Evolutionary conservation across 148 eudicot species (phyloP), one percentile per base, ranked within the genome.

Genomic region (Oxyria digyna): DNA sequence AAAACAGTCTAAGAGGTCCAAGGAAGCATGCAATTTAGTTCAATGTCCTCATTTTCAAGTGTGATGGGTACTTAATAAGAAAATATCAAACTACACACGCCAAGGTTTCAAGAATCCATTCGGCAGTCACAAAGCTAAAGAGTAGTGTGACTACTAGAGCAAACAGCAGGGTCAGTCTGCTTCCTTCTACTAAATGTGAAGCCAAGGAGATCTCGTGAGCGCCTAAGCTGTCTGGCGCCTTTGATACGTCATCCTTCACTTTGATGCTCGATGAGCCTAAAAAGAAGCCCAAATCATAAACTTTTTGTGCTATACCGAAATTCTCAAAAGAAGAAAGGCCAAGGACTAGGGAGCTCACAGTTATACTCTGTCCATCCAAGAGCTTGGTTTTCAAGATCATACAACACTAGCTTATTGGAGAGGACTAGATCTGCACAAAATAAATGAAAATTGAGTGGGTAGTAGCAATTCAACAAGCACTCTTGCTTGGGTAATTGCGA

Each of bases 291-390:
- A 2, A 11, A 6, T 8, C 15, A 65, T 35, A 35, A 65, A 27
- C 38, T 9, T 8, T 1, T 26, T 8, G 11, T 21, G n/a, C 29
- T 7, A n/a, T 17, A 17, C 50, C 4, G 23, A 15, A 31, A 37
- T 63, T 63, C 37, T 15, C n/a, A 27, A 11, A 62, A 62, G 37
- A 6, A 12, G 7, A 15, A 63, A 14, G 67, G 42, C 40, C 18
- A 63, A 72, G 7, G 40, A 42, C 24, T 4, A 63, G 70, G 7
- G 40, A 42, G 54, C 97, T 86, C 74, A 91, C 97, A 91, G 73
- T 91, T 87, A 81, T 88, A 82, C 4, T 78, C 74, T 21, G 88
- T 76, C 97, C 97, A 91, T 77, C 97, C 97, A 62, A 91, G 78
- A 38, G 82, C 78, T 69, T 80, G 81, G 31, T 87, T 89, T 71